Base-by-base conservation (phyloP, 805 yeast species). In the Scheffersomyces coipomensis region DNA sequence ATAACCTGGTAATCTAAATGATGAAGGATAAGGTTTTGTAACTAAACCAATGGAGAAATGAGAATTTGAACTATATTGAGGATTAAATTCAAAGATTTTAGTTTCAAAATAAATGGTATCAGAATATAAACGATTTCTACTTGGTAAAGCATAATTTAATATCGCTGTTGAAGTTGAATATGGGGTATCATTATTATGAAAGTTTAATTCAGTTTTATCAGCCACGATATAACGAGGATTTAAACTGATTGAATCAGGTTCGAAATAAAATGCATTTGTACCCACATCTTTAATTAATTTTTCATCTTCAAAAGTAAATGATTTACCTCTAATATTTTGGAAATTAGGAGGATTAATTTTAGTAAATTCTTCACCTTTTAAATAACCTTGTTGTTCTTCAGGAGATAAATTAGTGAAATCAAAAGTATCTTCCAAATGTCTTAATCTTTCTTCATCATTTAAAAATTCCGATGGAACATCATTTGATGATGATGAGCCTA, bases 1-100 rank as follows among this genome's bases (percentile, higher is more conserved):
- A 56, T 79, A 75, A 1, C 95, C 95, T 0, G 95, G 95, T 11
- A 83, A 66, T 47, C 87, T 69, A 58, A 84, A 86, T 3, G 52
- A 30, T 42, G 75, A 70, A 2, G 95, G 93, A 51, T 83, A 83
- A 2, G 93, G 91, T 46, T 74, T 77, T 0, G 91, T 80, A 8
- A 78, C 75, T 19, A 85, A 64, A 0, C 95, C 93, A 34, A 85
- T 69, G 22, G 83, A 72, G 40, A 85, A 71, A 25, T 75, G 74
- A 1, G 81, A 72, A 39, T 74, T 76, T 2, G 68, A 54, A 19
- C 50, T 50, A 18, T 43, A 44, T 10, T 9, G 7, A 7, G 33
- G 32, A 16, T 42, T 45, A 37, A 42, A 65, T 43, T 68, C 74
- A 46, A 55, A 69, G 7, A 69, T 56, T 43, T 69, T 69, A 6